phyloP scores from a whole-genome alignment of 371 early-diverging fungal species.

The Apophysomyces variabilis region DNA sequence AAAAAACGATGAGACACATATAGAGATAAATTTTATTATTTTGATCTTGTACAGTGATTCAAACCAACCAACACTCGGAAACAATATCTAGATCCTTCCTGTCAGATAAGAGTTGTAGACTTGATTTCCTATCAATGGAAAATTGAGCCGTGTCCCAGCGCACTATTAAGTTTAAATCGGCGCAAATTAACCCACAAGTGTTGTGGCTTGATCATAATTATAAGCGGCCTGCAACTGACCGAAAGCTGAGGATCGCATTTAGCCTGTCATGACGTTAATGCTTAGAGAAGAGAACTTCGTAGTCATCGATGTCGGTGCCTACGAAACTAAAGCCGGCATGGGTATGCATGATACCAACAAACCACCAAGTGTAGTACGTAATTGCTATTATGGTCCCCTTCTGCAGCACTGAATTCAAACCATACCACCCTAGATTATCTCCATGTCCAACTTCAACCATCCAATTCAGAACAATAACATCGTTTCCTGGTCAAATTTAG shows the following conservation, averaged over 20 bases:
- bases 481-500: slow-evolving; percentile 78
- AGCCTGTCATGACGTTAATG: slow-evolving; percentile 43
- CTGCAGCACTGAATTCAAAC: slow-evolving; percentile 3
- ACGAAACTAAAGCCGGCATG: slow-evolving; percentile 68
- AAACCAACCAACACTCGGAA: too few relatives aligned
- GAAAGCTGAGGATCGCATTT: background rate
- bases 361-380: slow-evolving; percentile 61
- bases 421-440: slow-evolving; percentile 29
- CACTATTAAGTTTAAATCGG: too few relatives aligned
- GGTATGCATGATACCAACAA: slow-evolving; percentile 75
- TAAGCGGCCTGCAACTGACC: background rate
- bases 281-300: slow-evolving; percentile 75
- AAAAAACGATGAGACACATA: too few relatives aligned
- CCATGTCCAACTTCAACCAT: slow-evolving; percentile 48
- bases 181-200: too few relatives aligned
- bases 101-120: too few relatives aligned
- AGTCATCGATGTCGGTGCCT: slow-evolving; percentile 77
- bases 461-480: slow-evolving; percentile 69
- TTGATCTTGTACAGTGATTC: too few relatives aligned
- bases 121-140: too few relatives aligned
- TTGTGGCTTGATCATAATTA: background rate
- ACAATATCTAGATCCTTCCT: too few relatives aligned
- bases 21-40: too few relatives aligned
- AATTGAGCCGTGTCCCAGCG: too few relatives aligned
- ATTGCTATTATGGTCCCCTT: slow-evolving; percentile 10